A percentile compares a stretch with the other conserved stretches of the same genome.
phyloP scores from a whole-genome alignment of 2,329 filamentous ascomycete genomes.

The Meredithiella fracta region DNA sequence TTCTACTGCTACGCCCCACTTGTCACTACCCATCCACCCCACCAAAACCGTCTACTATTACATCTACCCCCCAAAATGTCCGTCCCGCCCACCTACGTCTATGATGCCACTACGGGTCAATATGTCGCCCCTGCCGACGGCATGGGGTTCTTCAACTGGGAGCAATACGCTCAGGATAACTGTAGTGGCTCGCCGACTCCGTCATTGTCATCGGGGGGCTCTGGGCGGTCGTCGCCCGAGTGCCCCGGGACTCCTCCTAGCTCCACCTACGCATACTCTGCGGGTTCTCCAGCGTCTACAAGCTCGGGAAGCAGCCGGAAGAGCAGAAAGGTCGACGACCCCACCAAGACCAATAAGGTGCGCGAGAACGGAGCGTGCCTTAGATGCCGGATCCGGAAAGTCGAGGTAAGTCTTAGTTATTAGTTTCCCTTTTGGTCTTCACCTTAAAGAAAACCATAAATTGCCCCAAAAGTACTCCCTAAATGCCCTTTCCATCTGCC shows the following conservation, averaged over 20 bases:
- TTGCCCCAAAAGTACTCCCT: not conserved
- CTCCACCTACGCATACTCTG: not conserved
- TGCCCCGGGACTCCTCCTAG: not conserved
- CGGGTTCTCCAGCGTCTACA: not conserved
- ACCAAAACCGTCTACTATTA: not conserved
- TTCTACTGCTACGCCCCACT: not conserved
- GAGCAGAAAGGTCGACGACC: slow-evolving; percentile 20
- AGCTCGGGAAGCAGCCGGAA: not conserved
- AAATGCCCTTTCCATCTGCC: not conserved
- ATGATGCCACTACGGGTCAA: no score
- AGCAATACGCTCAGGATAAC: no score
- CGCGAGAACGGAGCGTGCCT: slow-evolving; percentile 33
- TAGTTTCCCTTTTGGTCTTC: not conserved
- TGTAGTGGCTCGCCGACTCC: not conserved
- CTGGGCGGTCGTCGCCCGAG: slow-evolving; percentile 4
- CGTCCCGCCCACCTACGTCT: no score
- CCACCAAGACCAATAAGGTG: slow-evolving; percentile 31
- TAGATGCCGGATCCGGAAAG: slow-evolving; percentile 32
- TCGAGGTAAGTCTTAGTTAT: slow-evolving; percentile 24
- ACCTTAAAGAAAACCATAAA: not conserved
- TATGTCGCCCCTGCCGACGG: no score
- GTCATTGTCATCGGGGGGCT: not conserved
- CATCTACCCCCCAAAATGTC: not conserved
- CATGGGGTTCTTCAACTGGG: no score
- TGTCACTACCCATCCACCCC: not conserved